Evolutionary conservation across 495 filamentous ascomycete genomes (phyloP).

Genomic region (Penicillium crystallinum): DNA sequence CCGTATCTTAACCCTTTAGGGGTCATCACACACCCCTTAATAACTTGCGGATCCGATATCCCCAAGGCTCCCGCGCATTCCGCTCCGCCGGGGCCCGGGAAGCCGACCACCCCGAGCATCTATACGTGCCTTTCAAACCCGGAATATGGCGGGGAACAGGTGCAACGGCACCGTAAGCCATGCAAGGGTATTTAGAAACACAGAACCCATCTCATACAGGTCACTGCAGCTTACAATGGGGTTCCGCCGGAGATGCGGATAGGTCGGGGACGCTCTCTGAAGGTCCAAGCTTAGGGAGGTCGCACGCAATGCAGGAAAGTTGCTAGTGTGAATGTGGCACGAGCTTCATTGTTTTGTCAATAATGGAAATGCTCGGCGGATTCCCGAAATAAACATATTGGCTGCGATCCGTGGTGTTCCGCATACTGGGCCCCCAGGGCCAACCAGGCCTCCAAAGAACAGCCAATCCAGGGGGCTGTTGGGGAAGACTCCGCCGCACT

Average conservation of each 20-base stretch:
- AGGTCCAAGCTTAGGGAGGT: not conserved
- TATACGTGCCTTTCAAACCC: too few relatives aligned
- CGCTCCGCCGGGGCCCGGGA: too few relatives aligned
- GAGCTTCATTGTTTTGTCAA: conserved; percentile 1
- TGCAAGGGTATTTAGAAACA: too few relatives aligned
- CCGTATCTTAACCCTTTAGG: too few relatives aligned
- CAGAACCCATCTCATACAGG: too few relatives aligned
- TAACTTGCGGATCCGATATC: too few relatives aligned
- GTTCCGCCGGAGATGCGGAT: not conserved
- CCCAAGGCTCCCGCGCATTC: too few relatives aligned
- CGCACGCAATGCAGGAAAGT: not conserved
- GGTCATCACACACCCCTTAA: too few relatives aligned
- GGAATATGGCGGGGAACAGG: too few relatives aligned
- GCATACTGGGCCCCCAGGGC: not conserved
- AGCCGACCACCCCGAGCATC: too few relatives aligned
- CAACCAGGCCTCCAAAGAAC: not conserved
- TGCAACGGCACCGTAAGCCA: too few relatives aligned
- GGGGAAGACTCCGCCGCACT: not conserved
- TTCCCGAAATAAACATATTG: not conserved
- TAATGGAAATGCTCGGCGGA: not conserved
- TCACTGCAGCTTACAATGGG: not conserved
- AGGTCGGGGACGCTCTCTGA: not conserved
- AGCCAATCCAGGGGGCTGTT: not conserved
- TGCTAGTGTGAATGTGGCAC: not conserved
- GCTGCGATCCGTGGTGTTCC: not conserved